Conservation (phyloP, 257 asterid species). For the Voacanga thouarsii region DNA sequence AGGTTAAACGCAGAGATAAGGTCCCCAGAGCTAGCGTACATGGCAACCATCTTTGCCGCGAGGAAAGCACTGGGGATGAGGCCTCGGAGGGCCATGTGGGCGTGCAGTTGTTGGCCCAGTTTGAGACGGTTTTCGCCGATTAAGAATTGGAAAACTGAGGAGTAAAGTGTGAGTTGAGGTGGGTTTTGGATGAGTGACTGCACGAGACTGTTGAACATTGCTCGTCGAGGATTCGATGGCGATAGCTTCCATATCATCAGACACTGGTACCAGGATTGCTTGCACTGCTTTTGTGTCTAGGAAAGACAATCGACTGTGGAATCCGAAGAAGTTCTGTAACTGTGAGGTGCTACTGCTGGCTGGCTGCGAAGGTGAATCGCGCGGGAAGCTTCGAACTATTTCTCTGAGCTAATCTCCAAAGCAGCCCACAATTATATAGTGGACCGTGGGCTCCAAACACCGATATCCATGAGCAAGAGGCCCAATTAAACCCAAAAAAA, state of each 20-base stretch:
- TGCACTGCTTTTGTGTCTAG: background rate
- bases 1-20: conserved; percentile 50
- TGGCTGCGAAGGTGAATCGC: no score
- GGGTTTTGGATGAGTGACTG: conserved; percentile 40
- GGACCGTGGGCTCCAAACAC: no score
- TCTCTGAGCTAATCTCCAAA: no score
- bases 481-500: no score
- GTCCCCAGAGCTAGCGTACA: conserved; percentile 91
- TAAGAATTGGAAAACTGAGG: conserved; percentile 55
- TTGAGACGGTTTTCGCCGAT: conserved; percentile 58
- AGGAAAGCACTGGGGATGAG: conserved; percentile 43
- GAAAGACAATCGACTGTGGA: background rate
- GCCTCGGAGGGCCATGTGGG: conserved; percentile 57
- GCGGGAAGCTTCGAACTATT: background rate
- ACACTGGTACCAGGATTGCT: background rate
- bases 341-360: no score
- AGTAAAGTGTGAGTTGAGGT: conserved; percentile 40
- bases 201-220: conserved; percentile 37
- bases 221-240: conserved; percentile 18
- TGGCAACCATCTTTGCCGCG: conserved; percentile 88
- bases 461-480: no score
- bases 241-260: conserved; percentile 16
- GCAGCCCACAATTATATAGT: no score
- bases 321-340: background rate
- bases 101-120: conserved; percentile 72